phyloP scores from a whole-genome alignment of 2,329 filamentous ascomycete genomes.

The Claviceps quebecensis region DNA sequence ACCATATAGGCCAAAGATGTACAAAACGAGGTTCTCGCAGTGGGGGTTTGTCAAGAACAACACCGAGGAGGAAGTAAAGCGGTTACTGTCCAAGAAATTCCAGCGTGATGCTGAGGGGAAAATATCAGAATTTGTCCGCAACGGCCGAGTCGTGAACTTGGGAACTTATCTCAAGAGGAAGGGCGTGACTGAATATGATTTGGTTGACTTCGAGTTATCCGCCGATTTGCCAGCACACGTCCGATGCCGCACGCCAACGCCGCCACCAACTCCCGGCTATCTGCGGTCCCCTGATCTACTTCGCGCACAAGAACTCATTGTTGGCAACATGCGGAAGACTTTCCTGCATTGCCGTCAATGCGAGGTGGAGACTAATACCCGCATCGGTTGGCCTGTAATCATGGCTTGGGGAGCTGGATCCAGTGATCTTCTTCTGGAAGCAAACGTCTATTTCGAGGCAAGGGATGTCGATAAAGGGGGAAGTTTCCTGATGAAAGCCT shows the following conservation, averaged over 20 bases:
- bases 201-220: slow-evolving; percentile 30
- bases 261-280: slow-evolving; percentile 27
- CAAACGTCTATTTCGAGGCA: slow-evolving; percentile 28
- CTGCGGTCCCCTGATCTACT: slow-evolving; percentile 28
- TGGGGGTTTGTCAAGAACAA: slow-evolving; percentile 43
- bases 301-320: slow-evolving; percentile 28
- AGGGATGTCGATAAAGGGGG: slow-evolving; percentile 26
- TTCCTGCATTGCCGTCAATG: slow-evolving; percentile 30
- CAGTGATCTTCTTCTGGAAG: slow-evolving; percentile 29
- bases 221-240: slow-evolving; percentile 29
- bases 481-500: slow-evolving; percentile 26
- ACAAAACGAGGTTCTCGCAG: slow-evolving; percentile 40
- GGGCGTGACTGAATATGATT: slow-evolving; percentile 37
- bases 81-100: slow-evolving; percentile 36
- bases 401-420: slow-evolving; percentile 31
- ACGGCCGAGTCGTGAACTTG: slow-evolving; percentile 36
- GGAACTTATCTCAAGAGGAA: slow-evolving; percentile 39
- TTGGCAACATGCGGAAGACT: slow-evolving; percentile 29
- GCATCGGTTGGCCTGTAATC: slow-evolving; percentile 25
- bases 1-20: slow-evolving; percentile 34
- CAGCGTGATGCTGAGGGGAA: slow-evolving; percentile 39
- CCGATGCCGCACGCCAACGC: slow-evolving; percentile 30
- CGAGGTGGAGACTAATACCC: slow-evolving; percentile 23
- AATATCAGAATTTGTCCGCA: slow-evolving; percentile 37
- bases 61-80: slow-evolving; percentile 37